These are phyloP conservation scores for Paecilomyces variotii DNA, from an alignment of 2,329 filamentous ascomycete species.

Conservation along the genomic window DNA sequence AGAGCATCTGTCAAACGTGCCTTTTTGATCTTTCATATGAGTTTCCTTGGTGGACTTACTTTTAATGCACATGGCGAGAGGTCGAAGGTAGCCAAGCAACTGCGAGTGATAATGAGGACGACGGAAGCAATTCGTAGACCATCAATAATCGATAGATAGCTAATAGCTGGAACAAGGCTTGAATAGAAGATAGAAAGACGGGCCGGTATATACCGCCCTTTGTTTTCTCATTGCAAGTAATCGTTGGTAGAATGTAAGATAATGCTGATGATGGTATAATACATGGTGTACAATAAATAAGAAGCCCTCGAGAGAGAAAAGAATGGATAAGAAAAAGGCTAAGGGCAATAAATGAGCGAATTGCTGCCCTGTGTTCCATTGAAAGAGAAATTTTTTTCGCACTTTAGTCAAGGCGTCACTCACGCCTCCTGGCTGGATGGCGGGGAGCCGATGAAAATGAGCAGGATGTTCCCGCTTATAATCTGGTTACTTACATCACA, in stretches of 20 bases:
- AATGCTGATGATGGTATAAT: background rate
- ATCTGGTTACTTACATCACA: background rate
- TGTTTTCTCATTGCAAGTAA: background rate
- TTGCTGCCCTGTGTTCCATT: background rate
- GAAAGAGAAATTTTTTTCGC: background rate
- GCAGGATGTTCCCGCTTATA: background rate
- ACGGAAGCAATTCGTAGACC: no score
- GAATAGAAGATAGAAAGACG: no score
- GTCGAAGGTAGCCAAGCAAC: no score
- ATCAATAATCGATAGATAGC: no score
- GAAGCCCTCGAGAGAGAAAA: background rate
- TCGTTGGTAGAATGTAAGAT: background rate
- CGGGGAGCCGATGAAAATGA: background rate
- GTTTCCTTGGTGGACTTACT: no score
- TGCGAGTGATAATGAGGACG: no score
- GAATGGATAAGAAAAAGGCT: background rate
- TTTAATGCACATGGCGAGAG: no score
- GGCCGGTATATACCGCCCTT: background rate
- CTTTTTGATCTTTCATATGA: no score
- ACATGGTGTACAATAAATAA: background rate
- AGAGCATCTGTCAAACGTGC: no score
- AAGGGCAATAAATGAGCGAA: background rate
- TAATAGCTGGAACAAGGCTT: no score
- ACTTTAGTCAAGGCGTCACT: background rate
- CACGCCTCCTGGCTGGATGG: background rate